Base-by-base conservation (phyloP, 2,329 filamentous ascomycete genomes). In the Atkinsonella texensis region DNA sequence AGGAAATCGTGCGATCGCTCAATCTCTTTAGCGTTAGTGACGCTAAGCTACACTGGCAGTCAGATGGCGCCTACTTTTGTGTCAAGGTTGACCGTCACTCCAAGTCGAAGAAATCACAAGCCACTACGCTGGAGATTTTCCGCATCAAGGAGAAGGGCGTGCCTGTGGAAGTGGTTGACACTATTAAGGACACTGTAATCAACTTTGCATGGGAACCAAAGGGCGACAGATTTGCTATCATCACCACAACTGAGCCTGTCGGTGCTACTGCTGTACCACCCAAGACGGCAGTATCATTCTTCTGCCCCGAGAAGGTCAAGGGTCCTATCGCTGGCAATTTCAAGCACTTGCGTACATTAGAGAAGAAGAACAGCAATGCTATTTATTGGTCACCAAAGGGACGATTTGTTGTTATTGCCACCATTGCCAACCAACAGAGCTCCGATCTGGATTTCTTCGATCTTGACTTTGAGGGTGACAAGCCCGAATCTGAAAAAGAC, bases 201-300 rank as follows among this genome's bases (percentile, higher is more conserved):
- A 98, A 98, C 76, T 98, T 98, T 66, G 89, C 93, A 10, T 98
- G 93, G 93, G 93, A 98, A 67, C 93, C 93, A 56, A 96, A 96
- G 75, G 93, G 93, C 56, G 90, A 95, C 68, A 85, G 93, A 40
- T 98, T 98, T 68, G 89, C 96, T 58, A 84, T 96, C 65, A 98
- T 98, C 72, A 96, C 90, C 38, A 93, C 88, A 17, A 86, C 89
- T 11, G 93, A 98, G 72, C 82, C 87, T 2, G 76, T 83, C 41
- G 81, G 83, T 40, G 81, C 84, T 43, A 84, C 87, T 11, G 89
- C 87, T 12, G 89, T 95, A 8, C 80, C 87, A 5, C 90, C 93
- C 57, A 98, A 98, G 79, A 97, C 93, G 1, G 79, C 89, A 0
- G 91, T 97, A 18, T 81, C 88, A 35, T 98, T 98, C 80, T 98